Base-by-base conservation (phyloP, 768 basidiomycete genomes). In the Termitomyces heimii region DNA sequence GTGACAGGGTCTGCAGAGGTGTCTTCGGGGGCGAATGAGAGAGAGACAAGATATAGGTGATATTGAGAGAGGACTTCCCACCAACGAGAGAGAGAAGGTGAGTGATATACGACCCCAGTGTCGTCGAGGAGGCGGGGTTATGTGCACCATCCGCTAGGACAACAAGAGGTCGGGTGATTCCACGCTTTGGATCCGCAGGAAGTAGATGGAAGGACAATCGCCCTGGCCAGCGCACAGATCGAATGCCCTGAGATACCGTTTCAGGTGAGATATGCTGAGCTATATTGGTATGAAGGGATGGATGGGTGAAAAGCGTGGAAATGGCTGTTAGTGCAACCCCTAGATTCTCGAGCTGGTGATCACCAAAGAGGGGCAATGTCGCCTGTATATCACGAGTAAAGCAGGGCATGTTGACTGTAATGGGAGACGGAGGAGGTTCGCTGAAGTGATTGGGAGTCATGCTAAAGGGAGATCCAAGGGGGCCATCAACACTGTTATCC, bases 61-160 rank as follows among this genome's bases (percentile, higher is more conserved):
- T 68, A 10, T 70, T 79, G 56, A 74, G 56, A 6, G 66, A 49
- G 26, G 62, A 55, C 26, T 69, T 55, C n/a, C 49, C 49, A 43
- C 61, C 37, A 31, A 52, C 43, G 14, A 62, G 54, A 14, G 67
- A 53, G 56, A 70, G 45, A 64, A 71, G 60, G 72, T 76, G 46
- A 72, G 70, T 54, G 56, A 95, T 72, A 67, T 92, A 98, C 2
- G 75, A 67, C 8, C 84, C 79, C 12, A 98, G 81, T 0, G 82
- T 81, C 29, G 69, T 61, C 0, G 93, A 80, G 0, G 93, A 93
- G 6, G 91, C 86, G 7, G 85, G 73, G 67, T 98, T 99, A 69
- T 98, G 97, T 0, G 97, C 96, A 3, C 97, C 97, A 65, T 99
- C 97, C 5, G 87, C 88, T 12, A 98, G 79, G 13, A 95, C 71